Percentiles rank a stretch among this genome's conserved stretches.
Evolutionary conservation across 202 grass and related monocot genomes (phyloP).

Genomic region (Cymbopogon flexuosus): DNA sequence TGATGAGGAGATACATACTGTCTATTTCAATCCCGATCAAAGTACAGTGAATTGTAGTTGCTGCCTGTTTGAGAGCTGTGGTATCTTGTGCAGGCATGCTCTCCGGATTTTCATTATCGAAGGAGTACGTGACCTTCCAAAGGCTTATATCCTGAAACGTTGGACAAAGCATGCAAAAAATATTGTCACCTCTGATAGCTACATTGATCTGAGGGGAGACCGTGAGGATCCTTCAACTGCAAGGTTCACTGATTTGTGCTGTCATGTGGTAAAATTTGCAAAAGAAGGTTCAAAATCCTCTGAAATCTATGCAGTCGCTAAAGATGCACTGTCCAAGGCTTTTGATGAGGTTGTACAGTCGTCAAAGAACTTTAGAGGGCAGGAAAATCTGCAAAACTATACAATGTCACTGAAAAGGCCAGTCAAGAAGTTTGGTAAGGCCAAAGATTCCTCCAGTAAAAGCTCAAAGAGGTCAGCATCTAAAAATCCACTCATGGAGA

Average conservation of each 20-base stretch:
- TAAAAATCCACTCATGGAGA: slow-evolving; percentile 46
- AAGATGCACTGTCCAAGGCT: slow-evolving; percentile 67
- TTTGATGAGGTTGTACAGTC: slow-evolving; percentile 53
- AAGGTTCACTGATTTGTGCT: slow-evolving; percentile 67
- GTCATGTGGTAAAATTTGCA: slow-evolving; percentile 62
- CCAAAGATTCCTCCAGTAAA: slow-evolving; percentile 45
- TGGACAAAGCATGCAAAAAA: slow-evolving; percentile 94
- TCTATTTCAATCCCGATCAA: slow-evolving; percentile 51
- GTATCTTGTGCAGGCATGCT: slow-evolving; percentile 86
- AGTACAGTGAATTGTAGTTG: slow-evolving; percentile 62
- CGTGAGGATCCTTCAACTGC: slow-evolving; percentile 50
- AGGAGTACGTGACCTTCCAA: slow-evolving; percentile 68
- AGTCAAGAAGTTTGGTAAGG: slow-evolving; percentile 44
- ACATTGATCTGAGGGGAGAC: slow-evolving; percentile 56
- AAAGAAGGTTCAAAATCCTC: slow-evolving; percentile 68
- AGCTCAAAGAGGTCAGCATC: slow-evolving; percentile 59
- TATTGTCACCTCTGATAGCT: slow-evolving; percentile 44
- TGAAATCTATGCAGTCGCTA: slow-evolving; percentile 73
- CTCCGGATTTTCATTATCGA: slow-evolving; percentile 73
- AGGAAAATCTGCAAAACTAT: slow-evolving; percentile 37
- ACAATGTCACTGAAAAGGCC: slow-evolving; percentile 44
- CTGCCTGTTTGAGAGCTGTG: slow-evolving; percentile 74
- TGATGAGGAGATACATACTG: slow-evolving; percentile 53
- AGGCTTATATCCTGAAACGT: slow-evolving; percentile 79
- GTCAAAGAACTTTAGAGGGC: slow-evolving; percentile 42